These are phyloP conservation scores for Backusella parvicylindrica DNA, from an alignment of 192 early-diverging fungal genomes.

Conservation along the genomic window DNA sequence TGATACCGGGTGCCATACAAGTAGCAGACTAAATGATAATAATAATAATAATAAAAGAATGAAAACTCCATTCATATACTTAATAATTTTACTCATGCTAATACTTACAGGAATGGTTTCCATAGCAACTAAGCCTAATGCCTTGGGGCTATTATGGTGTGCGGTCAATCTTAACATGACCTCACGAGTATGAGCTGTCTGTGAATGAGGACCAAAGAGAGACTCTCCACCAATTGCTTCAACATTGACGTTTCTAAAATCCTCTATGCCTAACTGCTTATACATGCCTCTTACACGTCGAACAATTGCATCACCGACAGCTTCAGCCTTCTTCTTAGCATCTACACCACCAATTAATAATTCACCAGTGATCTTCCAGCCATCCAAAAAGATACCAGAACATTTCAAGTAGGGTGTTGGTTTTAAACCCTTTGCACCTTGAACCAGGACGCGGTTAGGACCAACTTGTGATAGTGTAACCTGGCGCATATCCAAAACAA, in stretches of 20 bases:
- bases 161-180: constrained; percentile 45
- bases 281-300: constrained; percentile 42
- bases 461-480: constrained; percentile 54
- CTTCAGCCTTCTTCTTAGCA: constrained; percentile 46
- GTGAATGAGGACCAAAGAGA: constrained; percentile 39
- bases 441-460: constrained; percentile 52
- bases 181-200: constrained; percentile 34
- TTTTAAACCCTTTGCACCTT: constrained; percentile 53
- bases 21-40: constrained; percentile 44
- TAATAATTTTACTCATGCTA: too few relatives aligned
- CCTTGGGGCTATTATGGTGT: constrained; percentile 40
- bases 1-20: constrained; percentile 56
- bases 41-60: background rate
- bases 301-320: constrained; percentile 55
- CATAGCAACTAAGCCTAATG: constrained; percentile 43
- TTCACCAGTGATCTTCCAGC: constrained; percentile 56
- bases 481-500: constrained; percentile 56
- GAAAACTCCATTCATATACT: background rate
- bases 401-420: constrained; percentile 59
- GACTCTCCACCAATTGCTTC: constrained; percentile 58
- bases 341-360: constrained; percentile 60
- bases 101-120: constrained; percentile 44
- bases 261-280: constrained; percentile 40
- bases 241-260: constrained; percentile 51
- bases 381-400: constrained; percentile 59